Evolutionary conservation across 2,329 filamentous ascomycete species (phyloP), one percentile per base, ranked within the genome.

Genomic region (Colletotrichum salicis): DNA sequence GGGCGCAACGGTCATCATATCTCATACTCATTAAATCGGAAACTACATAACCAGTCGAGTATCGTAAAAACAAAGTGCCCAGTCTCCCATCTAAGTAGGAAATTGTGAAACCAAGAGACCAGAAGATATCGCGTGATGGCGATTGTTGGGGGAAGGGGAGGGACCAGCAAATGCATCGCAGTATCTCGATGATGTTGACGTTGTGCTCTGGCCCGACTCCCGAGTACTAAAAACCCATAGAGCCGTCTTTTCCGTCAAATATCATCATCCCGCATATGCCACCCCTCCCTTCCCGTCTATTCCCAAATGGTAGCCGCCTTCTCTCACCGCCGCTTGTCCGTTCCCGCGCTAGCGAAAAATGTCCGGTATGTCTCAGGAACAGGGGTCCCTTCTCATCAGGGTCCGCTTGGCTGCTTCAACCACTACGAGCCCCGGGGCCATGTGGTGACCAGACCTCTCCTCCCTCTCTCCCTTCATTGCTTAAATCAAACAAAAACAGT

Each of bases 241-340:
- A 56, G 70, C 60, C 60, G 67, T 65, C 60, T 37, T 65, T 72
- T 31, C 70, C 60, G 59, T 52, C 48, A 29, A 27, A 55, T 64
- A 64, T 69, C 71, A 72, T 72, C 71, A 73, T 72, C 55, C 61
- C 60, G 64, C 68, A 69, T 68, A 52, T 61, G 19, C 15, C 55
- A 27, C 41, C 59, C 54, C n/a, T 58, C 24, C 37, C 24, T 64
- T 31, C 48, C 55, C 29, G 29, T 48, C 57, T 58, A 27, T 35
- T 41, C 59, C 62, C 10, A 31, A 31, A 64, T 55, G 31, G 24
- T 67, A 29, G 29, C 52, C 69, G 45, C 41, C 54, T 31, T 67
- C 37, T 61, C 51, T 72, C 56, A 72, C 64, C 69, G 69, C 69
- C 52, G 58, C 58, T 55, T 63, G 58, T 35, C 27, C 52, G 6